Conservation (phyloP, 2,329 filamentous ascomycete species). For the Fusarium sp. region DNA sequence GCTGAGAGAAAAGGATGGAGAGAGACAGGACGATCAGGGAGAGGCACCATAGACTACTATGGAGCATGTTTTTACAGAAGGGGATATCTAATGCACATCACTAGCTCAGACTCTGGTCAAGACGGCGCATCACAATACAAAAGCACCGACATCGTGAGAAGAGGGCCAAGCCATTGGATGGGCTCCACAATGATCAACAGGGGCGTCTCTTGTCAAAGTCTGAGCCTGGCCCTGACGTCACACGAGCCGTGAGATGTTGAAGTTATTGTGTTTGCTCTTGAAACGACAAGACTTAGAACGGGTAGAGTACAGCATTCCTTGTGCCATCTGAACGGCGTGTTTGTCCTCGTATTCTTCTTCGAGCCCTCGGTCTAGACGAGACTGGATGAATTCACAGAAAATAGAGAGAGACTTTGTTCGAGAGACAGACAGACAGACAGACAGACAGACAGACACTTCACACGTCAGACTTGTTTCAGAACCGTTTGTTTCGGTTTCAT, state of each 20-base stretch:
- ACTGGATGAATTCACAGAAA: background rate
- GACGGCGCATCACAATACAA: slow-evolving; percentile 33
- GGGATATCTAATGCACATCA: slow-evolving; percentile 33
- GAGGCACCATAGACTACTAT: background rate
- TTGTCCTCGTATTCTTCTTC: slow-evolving; percentile 11
- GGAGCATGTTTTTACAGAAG: slow-evolving; percentile 19
- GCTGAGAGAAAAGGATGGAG: slow-evolving; percentile 7
- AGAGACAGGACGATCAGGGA: slow-evolving; percentile 24
- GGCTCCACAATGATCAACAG: slow-evolving; percentile 31
- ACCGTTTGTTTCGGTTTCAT: slow-evolving; percentile 34
- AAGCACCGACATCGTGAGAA: slow-evolving; percentile 4
- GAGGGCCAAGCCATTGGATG: slow-evolving; percentile 19
- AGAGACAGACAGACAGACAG: background rate
- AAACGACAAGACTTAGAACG: slow-evolving; percentile 12
- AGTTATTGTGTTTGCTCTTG: slow-evolving; percentile 27
- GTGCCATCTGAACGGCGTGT: background rate
- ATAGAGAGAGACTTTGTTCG: background rate
- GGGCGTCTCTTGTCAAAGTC: slow-evolving; percentile 5
- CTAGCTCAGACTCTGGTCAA: slow-evolving; percentile 17
- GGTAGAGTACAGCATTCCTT: background rate
- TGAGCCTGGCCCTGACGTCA: slow-evolving; percentile 34
- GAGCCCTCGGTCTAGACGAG: background rate
- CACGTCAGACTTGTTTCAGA: slow-evolving; percentile 33
- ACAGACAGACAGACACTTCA: background rate
- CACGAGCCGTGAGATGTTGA: slow-evolving; percentile 3